phyloP scores from a whole-genome alignment of 345 rosid species.

The Arabidopsis arenosa region DNA sequence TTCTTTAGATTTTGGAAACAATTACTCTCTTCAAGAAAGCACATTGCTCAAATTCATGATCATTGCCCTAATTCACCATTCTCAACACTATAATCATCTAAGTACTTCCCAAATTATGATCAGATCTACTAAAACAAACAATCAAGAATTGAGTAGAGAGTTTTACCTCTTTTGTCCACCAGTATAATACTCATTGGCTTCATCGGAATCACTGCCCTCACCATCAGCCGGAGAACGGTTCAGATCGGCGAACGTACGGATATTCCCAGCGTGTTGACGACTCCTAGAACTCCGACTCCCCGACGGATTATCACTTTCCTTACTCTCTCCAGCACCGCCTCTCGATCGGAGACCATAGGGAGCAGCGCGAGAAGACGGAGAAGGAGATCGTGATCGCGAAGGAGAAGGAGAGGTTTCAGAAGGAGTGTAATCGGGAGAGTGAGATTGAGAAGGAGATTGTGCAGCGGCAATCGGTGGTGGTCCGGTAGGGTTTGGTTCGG shows the following conservation, averaged over 20 bases:
- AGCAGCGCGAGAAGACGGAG: constrained; percentile 56
- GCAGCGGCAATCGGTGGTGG: constrained; percentile 5
- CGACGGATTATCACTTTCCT: constrained; percentile 39
- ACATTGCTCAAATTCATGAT: constrained; percentile 12
- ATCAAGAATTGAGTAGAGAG: background rate
- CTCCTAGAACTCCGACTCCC: constrained; percentile 49
- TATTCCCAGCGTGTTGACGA: constrained; percentile 56
- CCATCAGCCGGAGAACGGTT: constrained; percentile 55
- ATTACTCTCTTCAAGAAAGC: background rate
- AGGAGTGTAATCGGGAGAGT: constrained; percentile 59
- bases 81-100: background rate
- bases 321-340: constrained; percentile 41
- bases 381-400: constrained; percentile 70
- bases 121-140: constrained; percentile 6
- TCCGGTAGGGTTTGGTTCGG: constrained; percentile 35
- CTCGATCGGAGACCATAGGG: constrained; percentile 67
- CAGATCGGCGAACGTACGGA: constrained; percentile 89
- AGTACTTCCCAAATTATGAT: background rate
- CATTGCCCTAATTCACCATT: background rate
- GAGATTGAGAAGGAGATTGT: constrained; percentile 50
- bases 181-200: constrained; percentile 73
- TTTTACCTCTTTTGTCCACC: constrained; percentile 89
- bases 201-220: constrained; percentile 63
- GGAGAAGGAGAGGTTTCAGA: constrained; percentile 60
- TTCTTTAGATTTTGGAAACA: background rate